A percentile compares a stretch with the other conserved stretches of the same genome.
phyloP scores from a whole-genome alignment of 768 basidiomycete genomes.

The Rossbeevera mucosa region DNA sequence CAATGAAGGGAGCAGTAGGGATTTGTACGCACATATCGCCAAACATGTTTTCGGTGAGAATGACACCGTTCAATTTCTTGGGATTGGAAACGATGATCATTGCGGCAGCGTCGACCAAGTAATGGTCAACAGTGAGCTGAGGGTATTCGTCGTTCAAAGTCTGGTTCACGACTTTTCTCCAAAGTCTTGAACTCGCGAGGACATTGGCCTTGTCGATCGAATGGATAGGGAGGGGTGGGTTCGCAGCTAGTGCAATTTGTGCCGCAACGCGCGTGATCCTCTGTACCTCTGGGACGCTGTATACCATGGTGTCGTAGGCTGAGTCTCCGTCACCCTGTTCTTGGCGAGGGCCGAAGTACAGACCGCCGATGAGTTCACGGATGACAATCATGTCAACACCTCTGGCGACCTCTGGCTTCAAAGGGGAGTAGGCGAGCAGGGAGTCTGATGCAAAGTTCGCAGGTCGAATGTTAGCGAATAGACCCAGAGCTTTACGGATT shows the following conservation, averaged over 20 bases:
- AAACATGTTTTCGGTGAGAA: slow-evolving; percentile 94
- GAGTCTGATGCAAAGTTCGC: slow-evolving; percentile 93
- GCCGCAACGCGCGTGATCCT: slow-evolving; percentile 95
- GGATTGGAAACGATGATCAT: slow-evolving; percentile 93
- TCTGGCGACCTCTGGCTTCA: slow-evolving; percentile 75
- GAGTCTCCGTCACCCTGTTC: slow-evolving; percentile 70
- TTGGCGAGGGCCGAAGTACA: slow-evolving; percentile 92
- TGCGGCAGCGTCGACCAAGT: slow-evolving; percentile 91
- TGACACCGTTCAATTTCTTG: slow-evolving; percentile 88
- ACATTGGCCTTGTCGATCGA: slow-evolving; percentile 99
- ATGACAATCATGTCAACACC: slow-evolving; percentile 92
- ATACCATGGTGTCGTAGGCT: slow-evolving; percentile 92
- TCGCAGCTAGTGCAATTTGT: slow-evolving; percentile 75
- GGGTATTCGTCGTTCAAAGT: slow-evolving; percentile 83
- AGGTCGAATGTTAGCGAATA: slow-evolving; percentile 98
- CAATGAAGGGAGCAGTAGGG: background rate
- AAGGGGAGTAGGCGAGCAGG: slow-evolving; percentile 81
- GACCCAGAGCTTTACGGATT: slow-evolving; percentile 87
- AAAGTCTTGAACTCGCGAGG: slow-evolving; percentile 87
- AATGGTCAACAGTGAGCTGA: slow-evolving; percentile 81
- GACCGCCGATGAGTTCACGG: slow-evolving; percentile 93
- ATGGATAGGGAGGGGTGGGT: slow-evolving; percentile 85
- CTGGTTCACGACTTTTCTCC: slow-evolving; percentile 91
- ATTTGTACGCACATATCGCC: slow-evolving; percentile 81
- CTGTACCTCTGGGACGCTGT: slow-evolving; percentile 87